Evolutionary conservation across 2,329 filamentous ascomycete species (phyloP).

Genomic region (Penicillium corylophilum): DNA sequence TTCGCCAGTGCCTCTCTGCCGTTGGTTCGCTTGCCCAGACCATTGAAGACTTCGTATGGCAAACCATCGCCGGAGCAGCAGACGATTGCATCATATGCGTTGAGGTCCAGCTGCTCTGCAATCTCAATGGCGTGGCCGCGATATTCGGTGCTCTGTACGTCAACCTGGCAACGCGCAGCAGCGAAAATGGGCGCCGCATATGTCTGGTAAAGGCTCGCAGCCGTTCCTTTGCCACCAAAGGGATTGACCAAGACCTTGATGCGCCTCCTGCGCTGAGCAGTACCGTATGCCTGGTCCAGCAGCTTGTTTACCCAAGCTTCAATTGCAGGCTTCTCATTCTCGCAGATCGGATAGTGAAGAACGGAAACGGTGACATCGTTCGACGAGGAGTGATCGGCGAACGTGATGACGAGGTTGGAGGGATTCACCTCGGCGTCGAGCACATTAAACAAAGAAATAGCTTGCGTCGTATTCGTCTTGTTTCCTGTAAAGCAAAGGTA

Average conservation of each 20-base stretch:
- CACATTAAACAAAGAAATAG: constrained; percentile 77
- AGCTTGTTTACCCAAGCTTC: constrained; percentile 64
- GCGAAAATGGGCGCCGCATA: constrained; percentile 79
- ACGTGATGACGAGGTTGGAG: constrained; percentile 67
- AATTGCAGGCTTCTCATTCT: constrained; percentile 50
- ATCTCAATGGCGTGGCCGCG: constrained; percentile 78
- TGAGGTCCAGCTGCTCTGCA: constrained; percentile 70
- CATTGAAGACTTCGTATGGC: constrained; percentile 93
- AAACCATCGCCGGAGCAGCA: constrained; percentile 91
- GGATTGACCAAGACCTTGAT: constrained; percentile 91
- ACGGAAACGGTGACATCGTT: constrained; percentile 60
- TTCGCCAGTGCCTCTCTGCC: constrained; percentile 71
- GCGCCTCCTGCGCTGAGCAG: constrained; percentile 67
- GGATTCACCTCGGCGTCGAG: constrained; percentile 72
- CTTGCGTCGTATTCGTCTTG: constrained; percentile 48
- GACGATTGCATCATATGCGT: constrained; percentile 79
- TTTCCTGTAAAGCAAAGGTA: constrained; percentile 31
- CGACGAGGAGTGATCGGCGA: constrained; percentile 63
- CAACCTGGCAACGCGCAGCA: constrained; percentile 74
- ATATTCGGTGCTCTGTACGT: constrained; percentile 69
- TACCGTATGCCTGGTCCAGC: constrained; percentile 68
- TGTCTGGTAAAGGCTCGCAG: constrained; percentile 68
- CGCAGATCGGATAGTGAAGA: constrained; percentile 61
- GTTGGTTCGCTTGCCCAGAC: constrained; percentile 73
- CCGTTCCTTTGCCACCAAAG: constrained; percentile 78